Conservation (phyloP, 192 early-diverging fungal genomes). For the Backusella luteola region DNA sequence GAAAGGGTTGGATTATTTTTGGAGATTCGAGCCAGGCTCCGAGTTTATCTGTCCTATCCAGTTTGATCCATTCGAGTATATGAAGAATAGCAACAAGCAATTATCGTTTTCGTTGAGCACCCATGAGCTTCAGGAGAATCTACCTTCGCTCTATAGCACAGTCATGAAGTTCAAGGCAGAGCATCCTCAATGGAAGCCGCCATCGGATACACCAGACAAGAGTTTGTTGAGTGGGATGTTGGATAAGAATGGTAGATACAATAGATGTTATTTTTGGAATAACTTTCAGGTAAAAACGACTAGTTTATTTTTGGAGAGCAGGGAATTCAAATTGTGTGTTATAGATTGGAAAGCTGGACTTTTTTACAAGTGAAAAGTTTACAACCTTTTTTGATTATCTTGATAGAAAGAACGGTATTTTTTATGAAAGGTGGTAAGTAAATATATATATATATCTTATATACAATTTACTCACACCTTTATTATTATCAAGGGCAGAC, state of each 20-base stretch:
- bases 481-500: constrained; percentile 41
- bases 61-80: constrained; percentile 58
- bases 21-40: constrained; percentile 53
- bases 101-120: constrained; percentile 50
- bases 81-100: constrained; percentile 48
- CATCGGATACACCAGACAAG: constrained; percentile 31
- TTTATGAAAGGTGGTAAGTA: constrained; percentile 60
- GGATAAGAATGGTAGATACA: constrained; percentile 43
- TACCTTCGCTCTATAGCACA: constrained; percentile 46
- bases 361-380: constrained; percentile 57
- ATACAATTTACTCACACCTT: too few relatives aligned
- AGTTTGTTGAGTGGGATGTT: constrained; percentile 27
- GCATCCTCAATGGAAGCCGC: constrained; percentile 8
- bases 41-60: constrained; percentile 50
- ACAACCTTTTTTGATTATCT: constrained; percentile 60
- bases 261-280: constrained; percentile 73
- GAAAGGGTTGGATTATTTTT: constrained; percentile 52
- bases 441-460: too few relatives aligned
- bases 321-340: neutral
- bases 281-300: constrained; percentile 54
- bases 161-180: constrained; percentile 34
- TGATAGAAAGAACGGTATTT: constrained; percentile 67
- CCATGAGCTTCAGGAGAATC: constrained; percentile 44
- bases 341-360: constrained; percentile 46
- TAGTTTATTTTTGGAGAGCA: constrained; percentile 26